Evolutionary conservation across 768 basidiomycete genomes (phyloP).

Genomic region (Calocera viscosa): DNA sequence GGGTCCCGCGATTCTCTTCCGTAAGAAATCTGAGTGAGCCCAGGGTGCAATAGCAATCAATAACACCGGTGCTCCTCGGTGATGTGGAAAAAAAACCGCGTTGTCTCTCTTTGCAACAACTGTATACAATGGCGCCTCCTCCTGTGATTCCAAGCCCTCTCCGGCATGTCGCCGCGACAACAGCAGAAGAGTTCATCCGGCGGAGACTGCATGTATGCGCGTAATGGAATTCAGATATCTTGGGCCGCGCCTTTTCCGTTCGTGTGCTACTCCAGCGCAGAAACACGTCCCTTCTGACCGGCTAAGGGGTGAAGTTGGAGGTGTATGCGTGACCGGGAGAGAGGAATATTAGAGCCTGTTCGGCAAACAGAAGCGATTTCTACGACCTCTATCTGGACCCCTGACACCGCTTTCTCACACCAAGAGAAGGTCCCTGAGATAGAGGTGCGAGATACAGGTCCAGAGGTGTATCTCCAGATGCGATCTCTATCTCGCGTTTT

Average conservation of each 20-base stretch:
- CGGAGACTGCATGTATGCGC: not conserved
- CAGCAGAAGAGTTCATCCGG: not conserved
- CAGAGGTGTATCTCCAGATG: too few relatives aligned
- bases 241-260: not conserved
- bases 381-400: too few relatives aligned
- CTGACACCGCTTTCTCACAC: too few relatives aligned
- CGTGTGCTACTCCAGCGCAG: not conserved
- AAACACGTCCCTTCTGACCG: not conserved
- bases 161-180: not conserved
- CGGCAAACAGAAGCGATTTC: too few relatives aligned
- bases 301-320: not conserved
- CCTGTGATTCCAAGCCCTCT: not conserved
- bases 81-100: not conserved
- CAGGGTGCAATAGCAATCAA: not conserved
- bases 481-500: too few relatives aligned
- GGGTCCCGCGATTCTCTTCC: not conserved
- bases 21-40: not conserved
- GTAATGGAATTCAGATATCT: not conserved
- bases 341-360: too few relatives aligned
- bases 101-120: not conserved
- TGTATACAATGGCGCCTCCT: not conserved
- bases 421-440: too few relatives aligned
- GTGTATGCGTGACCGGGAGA: not conserved
- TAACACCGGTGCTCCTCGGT: not conserved
- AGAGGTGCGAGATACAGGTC: too few relatives aligned